A percentile compares a stretch with the other conserved stretches of the same genome.
Evolutionary conservation across 768 basidiomycete species (phyloP).

Genomic region (Leccinum boreale): DNA sequence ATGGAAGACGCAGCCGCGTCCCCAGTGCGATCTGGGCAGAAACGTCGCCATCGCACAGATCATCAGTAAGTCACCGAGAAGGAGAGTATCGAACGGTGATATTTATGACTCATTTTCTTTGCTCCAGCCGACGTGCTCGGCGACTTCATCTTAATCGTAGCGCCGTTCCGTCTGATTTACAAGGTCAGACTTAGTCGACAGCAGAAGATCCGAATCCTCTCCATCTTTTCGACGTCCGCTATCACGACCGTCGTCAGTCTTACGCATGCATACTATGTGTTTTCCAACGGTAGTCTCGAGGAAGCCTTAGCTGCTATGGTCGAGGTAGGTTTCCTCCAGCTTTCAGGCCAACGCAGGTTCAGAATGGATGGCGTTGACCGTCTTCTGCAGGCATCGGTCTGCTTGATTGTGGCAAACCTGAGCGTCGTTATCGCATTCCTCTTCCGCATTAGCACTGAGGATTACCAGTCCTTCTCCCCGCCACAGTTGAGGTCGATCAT

Average conservation of each 20-base stretch:
- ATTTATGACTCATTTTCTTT: not conserved
- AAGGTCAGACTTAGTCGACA: not conserved
- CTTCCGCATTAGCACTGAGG: constrained; percentile 7
- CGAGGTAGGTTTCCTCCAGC: not conserved
- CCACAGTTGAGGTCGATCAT: not conserved
- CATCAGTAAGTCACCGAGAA: not conserved
- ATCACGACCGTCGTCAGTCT: constrained; percentile 1
- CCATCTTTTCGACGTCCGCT: constrained; percentile 5
- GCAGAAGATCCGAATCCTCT: constrained; percentile 4
- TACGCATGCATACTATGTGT: not conserved
- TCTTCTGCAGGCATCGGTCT: not conserved
- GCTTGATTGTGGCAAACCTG: constrained; percentile 1
- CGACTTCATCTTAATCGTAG: not conserved
- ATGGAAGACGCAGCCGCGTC: constrained; percentile 1
- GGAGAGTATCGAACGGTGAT: not conserved
- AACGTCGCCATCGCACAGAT: not conserved
- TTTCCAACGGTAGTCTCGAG: not conserved
- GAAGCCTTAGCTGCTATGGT: not conserved
- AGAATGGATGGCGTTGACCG: not conserved
- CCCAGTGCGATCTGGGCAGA: not conserved
- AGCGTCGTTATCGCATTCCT: constrained; percentile 3
- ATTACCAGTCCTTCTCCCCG: not conserved
- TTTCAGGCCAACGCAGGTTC: not conserved
- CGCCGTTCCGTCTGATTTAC: not conserved
- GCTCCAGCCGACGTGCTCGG: constrained; percentile 3